These are phyloP conservation scores for Cytospora chrysosperma DNA, from an alignment of 2,329 filamentous ascomycete species.

Conservation along the genomic window DNA sequence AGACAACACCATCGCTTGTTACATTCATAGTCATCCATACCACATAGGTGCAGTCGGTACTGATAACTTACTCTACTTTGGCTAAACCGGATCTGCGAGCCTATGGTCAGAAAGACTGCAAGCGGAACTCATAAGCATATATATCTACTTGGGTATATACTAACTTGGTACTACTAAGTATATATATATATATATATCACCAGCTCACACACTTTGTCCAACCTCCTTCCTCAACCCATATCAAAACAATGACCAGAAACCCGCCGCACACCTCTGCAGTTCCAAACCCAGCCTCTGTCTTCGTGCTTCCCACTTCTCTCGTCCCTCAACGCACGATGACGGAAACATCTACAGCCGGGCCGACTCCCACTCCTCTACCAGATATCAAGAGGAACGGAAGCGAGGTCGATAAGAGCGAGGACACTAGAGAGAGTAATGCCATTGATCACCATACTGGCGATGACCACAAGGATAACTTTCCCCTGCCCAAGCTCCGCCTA, in stretches of 20 bases:
- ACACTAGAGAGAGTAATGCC: not conserved
- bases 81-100: not conserved
- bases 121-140: not conserved
- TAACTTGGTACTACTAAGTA: too few species aligned
- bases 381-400: constrained; percentile 2
- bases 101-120: not conserved
- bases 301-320: constrained; percentile 35
- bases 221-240: not conserved
- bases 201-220: not conserved
- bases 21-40: not conserved
- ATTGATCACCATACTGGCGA: not conserved
- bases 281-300: constrained; percentile 32
- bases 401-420: not conserved
- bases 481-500: constrained; percentile 57
- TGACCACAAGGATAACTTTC: constrained; percentile 32
- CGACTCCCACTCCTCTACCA: constrained; percentile 25
- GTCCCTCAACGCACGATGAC: constrained; percentile 23
- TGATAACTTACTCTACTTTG: not conserved
- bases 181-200: not conserved
- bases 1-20: not conserved
- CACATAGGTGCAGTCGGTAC: not conserved
- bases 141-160: too few species aligned
- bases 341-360: constrained; percentile 4
- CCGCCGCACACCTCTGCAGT: constrained; percentile 34
- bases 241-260: constrained; percentile 10